Percentiles rank a stretch among this genome's conserved stretches.
phyloP scores from a whole-genome alignment of 176 grass and related monocot genomes.

The Phyllostachys edulis region DNA sequence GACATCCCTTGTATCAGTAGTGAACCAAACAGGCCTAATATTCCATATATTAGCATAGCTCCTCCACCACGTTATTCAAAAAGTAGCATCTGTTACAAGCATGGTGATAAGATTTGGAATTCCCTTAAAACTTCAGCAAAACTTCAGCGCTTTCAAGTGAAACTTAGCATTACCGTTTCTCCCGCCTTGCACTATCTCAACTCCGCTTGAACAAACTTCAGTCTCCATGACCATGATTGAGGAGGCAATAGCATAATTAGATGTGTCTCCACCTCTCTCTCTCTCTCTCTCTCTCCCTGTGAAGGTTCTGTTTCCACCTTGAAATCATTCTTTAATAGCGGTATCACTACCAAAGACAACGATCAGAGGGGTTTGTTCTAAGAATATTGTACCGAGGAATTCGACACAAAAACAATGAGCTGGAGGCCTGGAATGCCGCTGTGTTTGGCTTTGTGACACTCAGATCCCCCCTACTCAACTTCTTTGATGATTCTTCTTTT shows the following conservation, averaged over 20 bases:
- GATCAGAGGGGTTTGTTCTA: no score
- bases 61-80: background rate
- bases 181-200: background rate
- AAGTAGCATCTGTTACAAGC: background rate
- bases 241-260: background rate
- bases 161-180: background rate
- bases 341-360: background rate
- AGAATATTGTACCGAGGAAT: no score
- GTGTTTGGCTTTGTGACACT: background rate
- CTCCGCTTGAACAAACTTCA: background rate
- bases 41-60: background rate
- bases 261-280: background rate
- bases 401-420: background rate
- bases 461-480: slow-evolving; percentile 44
- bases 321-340: background rate
- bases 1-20: no score
- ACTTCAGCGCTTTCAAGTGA: background rate
- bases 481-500: slow-evolving; percentile 92
- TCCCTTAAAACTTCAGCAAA: background rate
- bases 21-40: background rate
- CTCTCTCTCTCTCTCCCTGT: no score
- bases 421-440: background rate
- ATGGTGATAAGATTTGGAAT: background rate
- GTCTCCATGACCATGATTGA: background rate
- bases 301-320: background rate